Conservation (phyloP, 177 flowering plant species). For the Tripterygium wilfordii region DNA sequence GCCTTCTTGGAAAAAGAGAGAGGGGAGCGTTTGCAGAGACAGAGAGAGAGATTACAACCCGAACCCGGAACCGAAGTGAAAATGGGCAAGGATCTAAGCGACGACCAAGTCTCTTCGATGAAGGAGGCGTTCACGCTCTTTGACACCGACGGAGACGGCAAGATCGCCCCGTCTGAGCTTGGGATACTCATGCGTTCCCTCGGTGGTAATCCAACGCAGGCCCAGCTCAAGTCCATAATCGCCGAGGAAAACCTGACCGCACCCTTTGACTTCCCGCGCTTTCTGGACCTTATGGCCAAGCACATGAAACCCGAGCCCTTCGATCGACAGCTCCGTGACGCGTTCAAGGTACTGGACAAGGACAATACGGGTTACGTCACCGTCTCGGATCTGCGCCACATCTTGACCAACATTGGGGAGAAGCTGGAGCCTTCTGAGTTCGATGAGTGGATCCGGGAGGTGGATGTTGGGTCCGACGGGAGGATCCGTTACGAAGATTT, state of each 20-base stretch:
- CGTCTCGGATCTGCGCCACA: slow-evolving; percentile 79
- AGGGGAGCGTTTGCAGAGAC: too few relatives aligned
- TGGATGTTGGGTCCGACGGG: slow-evolving; percentile 75
- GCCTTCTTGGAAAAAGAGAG: too few relatives aligned
- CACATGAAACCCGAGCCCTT: slow-evolving; percentile 85
- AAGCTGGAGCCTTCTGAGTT: slow-evolving; percentile 90
- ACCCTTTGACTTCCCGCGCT: slow-evolving; percentile 79
- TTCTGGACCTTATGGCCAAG: slow-evolving; percentile 74
- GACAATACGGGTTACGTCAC: slow-evolving; percentile 72
- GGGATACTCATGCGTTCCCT: slow-evolving; percentile 93
- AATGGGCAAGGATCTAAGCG: slow-evolving; percentile 80
- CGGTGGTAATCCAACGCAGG: slow-evolving; percentile 93
- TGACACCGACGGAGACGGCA: slow-evolving; percentile 89
- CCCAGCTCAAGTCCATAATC: slow-evolving; percentile 73
- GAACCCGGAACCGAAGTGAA: too few relatives aligned
- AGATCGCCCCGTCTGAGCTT: slow-evolving; percentile 83
- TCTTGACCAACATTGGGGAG: slow-evolving; percentile 86
- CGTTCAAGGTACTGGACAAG: slow-evolving; percentile 36
- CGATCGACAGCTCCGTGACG: slow-evolving; percentile 87
- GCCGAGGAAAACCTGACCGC: slow-evolving; percentile 66
- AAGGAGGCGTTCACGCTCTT: slow-evolving; percentile 85
- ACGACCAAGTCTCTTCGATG: slow-evolving; percentile 85
- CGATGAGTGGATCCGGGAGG: slow-evolving; percentile 97
- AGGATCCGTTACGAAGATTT: slow-evolving; percentile 79
- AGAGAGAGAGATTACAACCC: too few relatives aligned